Conservation (phyloP, 2,329 filamentous ascomycete species). For the Rhinocladiella mackenziei region DNA sequence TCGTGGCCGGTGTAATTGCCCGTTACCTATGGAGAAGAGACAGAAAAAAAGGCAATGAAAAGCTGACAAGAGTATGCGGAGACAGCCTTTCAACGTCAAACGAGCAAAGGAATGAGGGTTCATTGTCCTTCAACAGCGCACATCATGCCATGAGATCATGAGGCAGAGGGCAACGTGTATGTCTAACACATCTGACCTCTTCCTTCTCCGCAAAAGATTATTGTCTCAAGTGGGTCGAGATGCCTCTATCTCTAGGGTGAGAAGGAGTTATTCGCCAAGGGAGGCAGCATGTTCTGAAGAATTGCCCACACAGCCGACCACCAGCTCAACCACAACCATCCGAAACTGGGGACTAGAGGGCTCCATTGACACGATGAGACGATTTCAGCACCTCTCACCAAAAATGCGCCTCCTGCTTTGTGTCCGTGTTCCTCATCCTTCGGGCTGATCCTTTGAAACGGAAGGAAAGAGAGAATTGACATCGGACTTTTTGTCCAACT, state of each 20-base stretch:
- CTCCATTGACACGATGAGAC: constrained; percentile 3
- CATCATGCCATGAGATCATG: constrained; percentile 1
- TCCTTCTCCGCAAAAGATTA: constrained; percentile 2
- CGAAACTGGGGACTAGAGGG: constrained; percentile 6
- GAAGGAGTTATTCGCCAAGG: background rate
- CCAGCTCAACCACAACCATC: background rate
- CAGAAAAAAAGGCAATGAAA: background rate
- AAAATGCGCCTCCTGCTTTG: constrained; percentile 2
- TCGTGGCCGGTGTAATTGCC: no score
- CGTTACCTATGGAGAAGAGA: no score
- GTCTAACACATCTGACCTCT: background rate
- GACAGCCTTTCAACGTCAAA: no score
- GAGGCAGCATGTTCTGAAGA: constrained; percentile 4
- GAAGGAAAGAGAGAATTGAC: no score
- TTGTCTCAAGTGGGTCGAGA: constrained; percentile 5
- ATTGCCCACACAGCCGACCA: constrained; percentile 7
- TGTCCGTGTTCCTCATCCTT: constrained; percentile 20
- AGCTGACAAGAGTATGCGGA: no score
- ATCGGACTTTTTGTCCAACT: no score
- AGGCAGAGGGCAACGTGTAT: no score
- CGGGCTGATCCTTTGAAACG: constrained; percentile 17
- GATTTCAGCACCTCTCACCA: background rate
- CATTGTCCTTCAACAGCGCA: no score
- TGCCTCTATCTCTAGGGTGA: constrained; percentile 7
- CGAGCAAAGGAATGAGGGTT: background rate